A percentile compares a stretch with the other conserved stretches of the same genome.
Conservation (phyloP, 2,329 filamentous ascomycete species). For the Aureobasidium sp. region DNA sequence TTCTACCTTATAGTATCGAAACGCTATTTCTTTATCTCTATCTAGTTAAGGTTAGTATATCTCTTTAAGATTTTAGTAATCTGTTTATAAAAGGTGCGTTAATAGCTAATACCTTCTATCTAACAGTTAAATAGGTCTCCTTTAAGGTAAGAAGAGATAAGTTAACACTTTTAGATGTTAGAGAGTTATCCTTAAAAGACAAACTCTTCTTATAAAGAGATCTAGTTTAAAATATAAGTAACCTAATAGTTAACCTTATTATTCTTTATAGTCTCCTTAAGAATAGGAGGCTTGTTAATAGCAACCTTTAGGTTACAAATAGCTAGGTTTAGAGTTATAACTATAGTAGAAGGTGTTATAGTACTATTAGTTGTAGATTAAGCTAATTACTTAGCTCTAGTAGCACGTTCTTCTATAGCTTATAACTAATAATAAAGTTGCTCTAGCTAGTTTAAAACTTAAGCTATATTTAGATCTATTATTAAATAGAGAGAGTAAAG, state of each 20-base stretch:
- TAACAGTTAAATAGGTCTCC: not conserved
- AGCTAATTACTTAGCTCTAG: not conserved
- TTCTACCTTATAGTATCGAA: not conserved
- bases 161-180: not conserved
- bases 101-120: not conserved
- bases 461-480: not conserved
- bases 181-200: not conserved
- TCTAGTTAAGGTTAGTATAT: not conserved
- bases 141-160: not conserved
- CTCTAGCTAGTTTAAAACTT: not conserved
- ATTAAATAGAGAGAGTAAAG: not conserved
- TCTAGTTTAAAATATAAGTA: not conserved
- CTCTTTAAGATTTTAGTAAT: not conserved
- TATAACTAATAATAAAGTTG: not conserved
- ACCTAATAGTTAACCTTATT: not conserved
- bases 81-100: not conserved
- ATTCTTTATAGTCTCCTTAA: not conserved
- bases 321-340: too few relatives aligned
- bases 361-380: too few relatives aligned
- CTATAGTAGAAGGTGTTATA: not conserved
- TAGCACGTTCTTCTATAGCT: not conserved
- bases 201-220: not conserved
- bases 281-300: not conserved
- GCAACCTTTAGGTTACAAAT: not conserved
- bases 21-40: not conserved